A percentile compares a stretch with the other conserved stretches of the same genome.
Conservation (phyloP, 352 stramenopile species). For the Globisporangium echinulatum region DNA sequence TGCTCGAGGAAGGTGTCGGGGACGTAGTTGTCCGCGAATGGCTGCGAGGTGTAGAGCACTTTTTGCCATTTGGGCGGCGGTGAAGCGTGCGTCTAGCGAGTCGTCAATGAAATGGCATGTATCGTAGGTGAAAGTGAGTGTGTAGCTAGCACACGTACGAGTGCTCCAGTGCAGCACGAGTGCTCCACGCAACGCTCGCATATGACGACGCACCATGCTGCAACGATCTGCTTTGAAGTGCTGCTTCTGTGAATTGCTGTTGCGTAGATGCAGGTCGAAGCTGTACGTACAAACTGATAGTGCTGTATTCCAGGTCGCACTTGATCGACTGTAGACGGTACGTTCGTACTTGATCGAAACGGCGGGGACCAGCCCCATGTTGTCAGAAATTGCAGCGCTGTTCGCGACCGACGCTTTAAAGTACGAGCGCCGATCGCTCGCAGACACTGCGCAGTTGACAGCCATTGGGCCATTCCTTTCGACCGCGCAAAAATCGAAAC, state of each 20-base stretch:
- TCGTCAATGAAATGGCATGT: too few species aligned
- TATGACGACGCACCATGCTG: too few species aligned
- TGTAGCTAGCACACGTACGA: too few species aligned
- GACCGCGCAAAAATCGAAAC: slow-evolving; percentile 70
- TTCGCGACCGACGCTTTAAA: slow-evolving; percentile 18
- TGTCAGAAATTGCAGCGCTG: slow-evolving; percentile 8
- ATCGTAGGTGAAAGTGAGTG: background rate
- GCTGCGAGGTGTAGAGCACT: slow-evolving; percentile 84
- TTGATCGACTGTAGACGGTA: too few species aligned
- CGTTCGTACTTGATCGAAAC: background rate
- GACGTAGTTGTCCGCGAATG: slow-evolving; percentile 89
- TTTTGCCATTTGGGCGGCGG: slow-evolving; percentile 55
- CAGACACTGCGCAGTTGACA: background rate
- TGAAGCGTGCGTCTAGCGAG: background rate
- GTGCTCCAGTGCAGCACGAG: too few species aligned
- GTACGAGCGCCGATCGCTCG: slow-evolving; percentile 18
- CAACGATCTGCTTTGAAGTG: too few species aligned
- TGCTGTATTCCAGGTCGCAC: too few species aligned
- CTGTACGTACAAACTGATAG: too few species aligned
- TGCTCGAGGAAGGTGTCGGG: slow-evolving; percentile 86
- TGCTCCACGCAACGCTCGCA: too few species aligned
- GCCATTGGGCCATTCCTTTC: slow-evolving; percentile 49
- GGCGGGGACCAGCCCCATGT: slow-evolving; percentile 44
- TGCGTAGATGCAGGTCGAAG: too few species aligned
- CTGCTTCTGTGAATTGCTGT: too few species aligned